These are phyloP conservation scores for Ogataea degrootiae DNA, from an alignment of 805 yeast species.

Conservation along the genomic window DNA sequence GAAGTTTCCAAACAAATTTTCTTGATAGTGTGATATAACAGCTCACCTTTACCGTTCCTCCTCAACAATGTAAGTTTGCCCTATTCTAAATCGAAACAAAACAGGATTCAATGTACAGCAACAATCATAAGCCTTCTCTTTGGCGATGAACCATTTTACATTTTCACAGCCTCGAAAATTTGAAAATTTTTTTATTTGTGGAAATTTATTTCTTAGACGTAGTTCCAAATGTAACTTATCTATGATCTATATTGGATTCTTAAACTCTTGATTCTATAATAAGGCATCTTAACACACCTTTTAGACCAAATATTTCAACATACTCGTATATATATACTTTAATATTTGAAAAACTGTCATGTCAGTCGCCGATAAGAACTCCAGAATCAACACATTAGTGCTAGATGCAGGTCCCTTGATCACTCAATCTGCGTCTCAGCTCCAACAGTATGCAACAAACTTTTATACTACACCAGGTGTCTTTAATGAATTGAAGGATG, in stretches of 20 bases:
- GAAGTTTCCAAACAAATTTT: too few species aligned
- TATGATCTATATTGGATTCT: background rate
- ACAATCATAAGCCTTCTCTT: too few species aligned
- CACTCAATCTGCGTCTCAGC: constrained; percentile 71
- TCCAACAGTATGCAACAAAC: constrained; percentile 63
- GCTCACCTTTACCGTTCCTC: too few species aligned
- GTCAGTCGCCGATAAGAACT: constrained; percentile 9
- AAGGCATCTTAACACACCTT: too few species aligned
- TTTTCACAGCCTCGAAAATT: background rate
- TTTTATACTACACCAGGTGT: constrained; percentile 93
- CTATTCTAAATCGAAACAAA: too few species aligned
- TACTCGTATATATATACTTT: background rate
- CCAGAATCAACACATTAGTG: constrained; percentile 53
- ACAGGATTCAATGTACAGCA: too few species aligned
- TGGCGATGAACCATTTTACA: background rate
- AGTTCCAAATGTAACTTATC: background rate
- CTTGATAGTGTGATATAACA: too few species aligned
- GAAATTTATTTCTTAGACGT: background rate
- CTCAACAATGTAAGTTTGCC: too few species aligned
- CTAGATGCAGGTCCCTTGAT: constrained; percentile 95
- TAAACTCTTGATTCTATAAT: background rate
- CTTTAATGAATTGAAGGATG: constrained; percentile 80
- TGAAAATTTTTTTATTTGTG: background rate
- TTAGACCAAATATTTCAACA: too few species aligned
- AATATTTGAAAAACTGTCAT: background rate